Conservation (phyloP, 73 alveolate genomes). For the Symbiodinium pilosum region DNA sequence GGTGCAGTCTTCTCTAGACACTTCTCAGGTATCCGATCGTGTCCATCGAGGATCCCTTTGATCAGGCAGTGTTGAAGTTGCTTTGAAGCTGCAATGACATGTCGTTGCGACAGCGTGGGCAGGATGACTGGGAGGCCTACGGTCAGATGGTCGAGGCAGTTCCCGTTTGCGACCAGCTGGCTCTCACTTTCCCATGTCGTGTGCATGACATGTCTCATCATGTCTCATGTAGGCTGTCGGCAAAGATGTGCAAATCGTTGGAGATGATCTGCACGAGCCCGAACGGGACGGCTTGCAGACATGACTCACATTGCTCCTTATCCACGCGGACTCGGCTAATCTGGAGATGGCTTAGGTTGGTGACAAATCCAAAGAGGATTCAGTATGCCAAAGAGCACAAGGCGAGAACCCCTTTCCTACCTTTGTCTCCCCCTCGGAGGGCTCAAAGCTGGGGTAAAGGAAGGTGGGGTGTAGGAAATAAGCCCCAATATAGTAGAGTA, state of each 20-base stretch:
- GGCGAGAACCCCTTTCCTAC: conserved; percentile 14
- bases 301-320: no score
- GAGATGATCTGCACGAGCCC: conserved; percentile 97
- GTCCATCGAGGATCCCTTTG: conserved; percentile 99
- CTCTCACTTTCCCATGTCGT: no score
- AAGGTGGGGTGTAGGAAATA: no score
- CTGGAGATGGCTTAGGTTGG: conserved; percentile 95
- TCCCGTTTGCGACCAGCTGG: background rate
- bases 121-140: conserved; percentile 99
- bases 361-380: conserved; percentile 98
- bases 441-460: no score
- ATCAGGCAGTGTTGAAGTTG: no score
- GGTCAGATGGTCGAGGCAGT: conserved; percentile 93
- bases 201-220: background rate
- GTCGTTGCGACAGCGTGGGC: background rate
- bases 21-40: conserved; percentile 97
- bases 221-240: conserved; percentile 88
- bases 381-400: conserved; percentile 80
- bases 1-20: background rate
- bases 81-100: background rate
- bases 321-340: background rate
- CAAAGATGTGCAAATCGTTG: conserved; percentile 98
- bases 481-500: no score
- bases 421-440: no score
- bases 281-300: background rate